phyloP scores from a whole-genome alignment of 768 basidiomycete genomes.

The Xerocomellus intermedius region DNA sequence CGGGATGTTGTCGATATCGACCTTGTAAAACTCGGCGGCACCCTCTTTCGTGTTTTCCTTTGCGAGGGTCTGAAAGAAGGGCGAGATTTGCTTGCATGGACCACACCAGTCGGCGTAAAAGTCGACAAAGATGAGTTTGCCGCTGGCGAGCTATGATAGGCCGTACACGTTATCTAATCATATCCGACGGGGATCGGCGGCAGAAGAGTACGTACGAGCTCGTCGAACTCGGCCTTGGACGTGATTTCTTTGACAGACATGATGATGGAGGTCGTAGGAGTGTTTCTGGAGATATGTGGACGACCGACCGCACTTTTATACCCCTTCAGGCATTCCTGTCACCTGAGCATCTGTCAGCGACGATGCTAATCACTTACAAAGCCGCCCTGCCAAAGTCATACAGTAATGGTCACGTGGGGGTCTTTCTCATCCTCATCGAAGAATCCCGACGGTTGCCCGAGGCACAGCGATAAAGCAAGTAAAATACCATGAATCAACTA shows the following conservation, averaged over 20 bases:
- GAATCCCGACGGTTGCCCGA: too few relatives aligned
- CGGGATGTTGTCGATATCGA: slow-evolving; percentile 59
- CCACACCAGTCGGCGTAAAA: slow-evolving; percentile 20
- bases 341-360: slow-evolving; percentile 7
- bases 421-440: too few relatives aligned
- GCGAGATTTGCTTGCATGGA: slow-evolving; percentile 15
- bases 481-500: neutral
- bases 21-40: slow-evolving; percentile 60
- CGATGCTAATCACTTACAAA: neutral
- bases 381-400: neutral
- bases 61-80: slow-evolving; percentile 7
- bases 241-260: neutral
- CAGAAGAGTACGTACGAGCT: neutral
- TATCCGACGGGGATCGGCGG: neutral
- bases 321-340: neutral
- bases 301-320: neutral
- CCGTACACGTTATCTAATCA: neutral
- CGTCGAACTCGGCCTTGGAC: neutral
- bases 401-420: neutral
- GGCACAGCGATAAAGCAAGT: too few relatives aligned
- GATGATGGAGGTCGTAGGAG: neutral
- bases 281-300: neutral
- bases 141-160: neutral
- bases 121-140: slow-evolving; percentile 13
- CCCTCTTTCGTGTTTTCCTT: slow-evolving; percentile 8